phyloP scores from a whole-genome alignment of 179 eudicot species.

The Beta lomatogona region DNA sequence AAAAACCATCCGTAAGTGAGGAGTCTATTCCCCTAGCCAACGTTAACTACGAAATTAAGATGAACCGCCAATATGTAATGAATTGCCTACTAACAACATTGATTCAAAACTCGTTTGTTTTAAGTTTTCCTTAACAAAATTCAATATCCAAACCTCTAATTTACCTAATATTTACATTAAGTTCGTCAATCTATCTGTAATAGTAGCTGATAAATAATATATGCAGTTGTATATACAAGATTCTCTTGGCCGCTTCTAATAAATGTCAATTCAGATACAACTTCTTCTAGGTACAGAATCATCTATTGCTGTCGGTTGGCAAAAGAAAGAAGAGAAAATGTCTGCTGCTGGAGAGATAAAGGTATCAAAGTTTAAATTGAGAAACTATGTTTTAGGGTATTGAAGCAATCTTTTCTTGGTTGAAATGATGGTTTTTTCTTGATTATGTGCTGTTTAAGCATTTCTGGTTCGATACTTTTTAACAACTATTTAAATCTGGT shows the following conservation, averaged over 20 bases:
- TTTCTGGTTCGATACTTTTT: background rate
- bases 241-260: constrained; percentile 18
- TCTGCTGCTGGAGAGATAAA: constrained; percentile 88
- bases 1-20: too few relatives aligned
- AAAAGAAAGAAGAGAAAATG: constrained; percentile 78
- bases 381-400: background rate
- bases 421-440: background rate
- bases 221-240: background rate
- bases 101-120: too few relatives aligned
- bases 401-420: background rate
- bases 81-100: too few relatives aligned
- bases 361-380: constrained; percentile 40
- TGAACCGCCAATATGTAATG: too few relatives aligned
- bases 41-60: too few relatives aligned
- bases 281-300: constrained; percentile 78
- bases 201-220: background rate
- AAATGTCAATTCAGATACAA: constrained; percentile 61
- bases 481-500: background rate
- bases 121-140: too few relatives aligned
- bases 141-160: too few relatives aligned
- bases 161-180: too few relatives aligned
- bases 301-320: constrained; percentile 89
- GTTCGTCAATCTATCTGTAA: too few relatives aligned
- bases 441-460: background rate
- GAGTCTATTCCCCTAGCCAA: too few relatives aligned